Base-by-base conservation (phyloP, 225 moss, liverwort and hornwort genomes). In the Lunularia cruciata region DNA sequence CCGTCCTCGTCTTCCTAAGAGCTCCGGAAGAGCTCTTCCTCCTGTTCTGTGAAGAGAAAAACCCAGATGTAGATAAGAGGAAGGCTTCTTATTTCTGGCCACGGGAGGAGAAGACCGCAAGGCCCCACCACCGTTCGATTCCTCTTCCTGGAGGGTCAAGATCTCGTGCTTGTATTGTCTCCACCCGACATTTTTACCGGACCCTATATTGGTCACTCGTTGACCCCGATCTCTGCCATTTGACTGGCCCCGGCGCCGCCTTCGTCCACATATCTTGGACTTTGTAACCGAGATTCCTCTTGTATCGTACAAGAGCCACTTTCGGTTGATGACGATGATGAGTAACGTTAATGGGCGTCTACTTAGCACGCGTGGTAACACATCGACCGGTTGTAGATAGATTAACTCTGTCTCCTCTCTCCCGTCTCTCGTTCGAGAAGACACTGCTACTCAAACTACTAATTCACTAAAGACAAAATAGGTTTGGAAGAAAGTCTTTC, bases 41-140 rank as follows among this genome's bases (percentile, higher is more conserved):
- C 6, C 38, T 40, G 12, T 23, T 0, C 3, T 61, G 23, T 40
- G 13, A 42, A 10, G 40, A 40, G 36, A 61, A n/a, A 15, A 61
- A 61, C 40, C 39, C 61, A 12, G 20, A 20, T 6, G 39, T 1
- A 15, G 34, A 23, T 40, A 14, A 35, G 39, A 40, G 61, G 0
- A 18, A 8, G 39, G 38, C 22, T 40, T 61, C 61, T 61, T 61
- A 61, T 61, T 22, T 22, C 37, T 40, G 61, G 39, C 61, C 4
- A 19, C n/a, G 61, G 27, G 38, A 39, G 38, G 1, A 35, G 61
- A 26, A 38, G 39, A 33, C 4, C 4, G 26, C 7, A 14, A 40
- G 61, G 61, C 22, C 61, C 61, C 61, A 40, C 25, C 60, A 40
- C 40, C 61, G 61, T 61, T 26, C 39, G 60, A 60, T 38, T 60